phyloP scores from a whole-genome alignment of 148 eudicot species.

The Salicornia ramosissima region DNA sequence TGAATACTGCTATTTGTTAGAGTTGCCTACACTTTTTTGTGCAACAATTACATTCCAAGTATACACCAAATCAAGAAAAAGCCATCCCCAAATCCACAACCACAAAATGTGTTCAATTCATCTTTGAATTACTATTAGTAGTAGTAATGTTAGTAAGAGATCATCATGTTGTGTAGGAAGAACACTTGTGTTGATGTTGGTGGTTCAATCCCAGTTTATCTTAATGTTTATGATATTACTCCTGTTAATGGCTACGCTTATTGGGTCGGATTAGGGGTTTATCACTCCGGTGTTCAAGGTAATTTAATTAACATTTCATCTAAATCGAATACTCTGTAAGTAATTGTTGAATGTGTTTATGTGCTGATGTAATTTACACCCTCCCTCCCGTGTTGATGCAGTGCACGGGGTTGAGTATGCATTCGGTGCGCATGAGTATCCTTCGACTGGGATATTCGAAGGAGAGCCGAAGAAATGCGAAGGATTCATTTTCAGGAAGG shows the following conservation, averaged over 20 bases:
- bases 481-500: conserved; percentile 51
- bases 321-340: no score
- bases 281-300: conserved; percentile 73
- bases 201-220: conserved; percentile 52
- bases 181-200: conserved; percentile 31
- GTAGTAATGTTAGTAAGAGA: conserved; percentile 19
- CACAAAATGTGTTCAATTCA: background rate
- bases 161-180: conserved; percentile 43
- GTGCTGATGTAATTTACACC: no score
- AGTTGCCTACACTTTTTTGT: background rate
- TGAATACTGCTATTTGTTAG: background rate
- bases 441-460: conserved; percentile 52
- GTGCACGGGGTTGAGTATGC: conserved; percentile 72
- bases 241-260: conserved; percentile 57
- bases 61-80: no score
- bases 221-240: conserved; percentile 58
- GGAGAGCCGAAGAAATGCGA: conserved; percentile 54
- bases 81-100: no score
- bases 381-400: conserved; percentile 16
- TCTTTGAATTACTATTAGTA: background rate
- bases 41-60: background rate
- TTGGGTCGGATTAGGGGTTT: conserved; percentile 68
- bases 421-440: conserved; percentile 55
- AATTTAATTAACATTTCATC: no score
- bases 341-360: background rate